These are phyloP conservation scores for Cystobasidium pallidum DNA, from an alignment of 1,284 basidiomycete genomes.

Conservation along the genomic window DNA sequence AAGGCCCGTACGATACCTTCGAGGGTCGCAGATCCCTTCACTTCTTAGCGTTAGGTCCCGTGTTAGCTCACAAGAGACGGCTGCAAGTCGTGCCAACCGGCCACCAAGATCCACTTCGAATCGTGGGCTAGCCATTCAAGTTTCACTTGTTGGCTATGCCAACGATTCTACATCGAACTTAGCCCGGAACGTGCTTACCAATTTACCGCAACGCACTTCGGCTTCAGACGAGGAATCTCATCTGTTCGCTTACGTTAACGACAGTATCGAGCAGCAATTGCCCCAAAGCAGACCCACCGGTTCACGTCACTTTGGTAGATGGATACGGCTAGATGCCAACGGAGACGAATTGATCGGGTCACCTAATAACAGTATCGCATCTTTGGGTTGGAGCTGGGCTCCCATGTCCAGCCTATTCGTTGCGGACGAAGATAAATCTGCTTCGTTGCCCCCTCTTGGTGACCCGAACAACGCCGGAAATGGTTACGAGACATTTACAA, in stretches of 20 bases:
- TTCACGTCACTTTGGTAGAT: conserved; percentile 6
- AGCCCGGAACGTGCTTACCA: not conserved
- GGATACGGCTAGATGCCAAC: conserved; percentile 37
- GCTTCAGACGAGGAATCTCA: not conserved
- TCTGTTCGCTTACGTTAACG: not conserved
- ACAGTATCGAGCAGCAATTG: not conserved
- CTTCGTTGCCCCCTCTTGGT: not conserved
- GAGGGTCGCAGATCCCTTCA: not conserved
- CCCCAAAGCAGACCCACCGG: not conserved
- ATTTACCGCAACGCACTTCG: not conserved
- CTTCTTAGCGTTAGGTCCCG: not conserved
- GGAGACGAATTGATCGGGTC: conserved; percentile 22
- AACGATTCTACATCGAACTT: conserved; percentile 11
- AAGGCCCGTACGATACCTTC: conserved; percentile 19
- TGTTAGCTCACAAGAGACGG: not conserved
- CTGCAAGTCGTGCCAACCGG: not conserved
- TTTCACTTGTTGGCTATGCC: not conserved
- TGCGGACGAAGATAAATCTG: not conserved
- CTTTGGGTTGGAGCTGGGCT: conserved; percentile 24
- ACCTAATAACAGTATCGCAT: not conserved
- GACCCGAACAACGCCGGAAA: not conserved
- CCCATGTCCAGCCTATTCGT: not conserved
- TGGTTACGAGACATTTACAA: not conserved
- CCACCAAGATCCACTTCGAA: conserved; percentile 1
- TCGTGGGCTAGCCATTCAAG: not conserved